These are phyloP conservation scores for Juncus effusus DNA, from an alignment of 176 grass and related monocot species.

Conservation along the genomic window DNA sequence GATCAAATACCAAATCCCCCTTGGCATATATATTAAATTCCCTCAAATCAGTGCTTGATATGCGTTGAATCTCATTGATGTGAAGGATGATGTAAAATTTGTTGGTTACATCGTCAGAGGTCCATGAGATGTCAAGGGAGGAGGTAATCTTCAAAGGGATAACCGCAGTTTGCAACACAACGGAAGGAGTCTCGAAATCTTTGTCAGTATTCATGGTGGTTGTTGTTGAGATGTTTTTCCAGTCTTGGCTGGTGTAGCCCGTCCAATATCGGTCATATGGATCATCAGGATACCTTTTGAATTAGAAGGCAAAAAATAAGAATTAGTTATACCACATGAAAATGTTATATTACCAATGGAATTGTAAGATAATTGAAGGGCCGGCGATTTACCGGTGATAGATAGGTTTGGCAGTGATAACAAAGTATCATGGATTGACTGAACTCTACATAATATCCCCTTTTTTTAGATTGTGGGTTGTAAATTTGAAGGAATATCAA, in stretches of 20 bases:
- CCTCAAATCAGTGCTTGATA: not conserved
- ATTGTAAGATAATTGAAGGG: too few relatives aligned
- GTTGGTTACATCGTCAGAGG: not conserved
- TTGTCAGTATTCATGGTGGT: constrained; percentile 7
- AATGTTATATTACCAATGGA: not conserved
- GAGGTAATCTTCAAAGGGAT: not conserved
- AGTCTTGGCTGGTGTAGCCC: constrained; percentile 5
- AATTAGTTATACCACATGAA: not conserved
- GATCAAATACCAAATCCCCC: not conserved
- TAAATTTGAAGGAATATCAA: too few relatives aligned
- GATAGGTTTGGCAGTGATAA: too few relatives aligned
- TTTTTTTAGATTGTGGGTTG: too few relatives aligned
- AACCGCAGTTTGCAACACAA: constrained; percentile 33
- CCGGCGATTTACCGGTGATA: too few relatives aligned
- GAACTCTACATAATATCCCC: too few relatives aligned
- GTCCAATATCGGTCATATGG: constrained; percentile 44
- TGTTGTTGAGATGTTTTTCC: not conserved
- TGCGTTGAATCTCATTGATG: not conserved
- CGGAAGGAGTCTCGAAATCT: constrained; percentile 16
- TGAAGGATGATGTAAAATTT: constrained; percentile 14
- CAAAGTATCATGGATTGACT: too few relatives aligned
- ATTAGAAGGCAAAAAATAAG: not conserved
- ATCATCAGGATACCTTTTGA: constrained; percentile 40
- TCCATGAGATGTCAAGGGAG: constrained; percentile 2
- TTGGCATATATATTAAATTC: constrained; percentile 24